Percentiles rank a stretch among this genome's conserved stretches.
phyloP scores from a whole-genome alignment of 441 rosid genomes.

The Raphanus hybrid region DNA sequence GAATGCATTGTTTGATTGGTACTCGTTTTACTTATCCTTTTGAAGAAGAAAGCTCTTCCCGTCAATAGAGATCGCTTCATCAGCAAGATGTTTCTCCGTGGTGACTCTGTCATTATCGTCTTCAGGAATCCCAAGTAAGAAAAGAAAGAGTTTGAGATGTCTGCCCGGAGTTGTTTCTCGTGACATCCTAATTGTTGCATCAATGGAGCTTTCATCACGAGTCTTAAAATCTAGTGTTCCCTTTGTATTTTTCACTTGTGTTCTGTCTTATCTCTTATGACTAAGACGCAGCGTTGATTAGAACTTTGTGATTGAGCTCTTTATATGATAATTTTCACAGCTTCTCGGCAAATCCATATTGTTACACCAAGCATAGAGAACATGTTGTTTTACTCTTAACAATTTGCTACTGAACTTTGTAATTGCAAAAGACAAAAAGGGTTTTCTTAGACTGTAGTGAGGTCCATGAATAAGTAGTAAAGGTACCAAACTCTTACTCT shows the following conservation, averaged over 20 bases:
- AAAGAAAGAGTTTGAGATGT: not conserved
- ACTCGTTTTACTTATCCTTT: no score
- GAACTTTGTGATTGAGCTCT: constrained; percentile 1
- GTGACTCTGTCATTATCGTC: constrained; percentile 93
- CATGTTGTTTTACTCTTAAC: not conserved
- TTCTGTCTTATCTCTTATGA: constrained; percentile 51
- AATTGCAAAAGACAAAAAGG: constrained; percentile 17
- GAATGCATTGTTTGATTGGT: no score
- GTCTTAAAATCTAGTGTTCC: not conserved
- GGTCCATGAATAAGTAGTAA: constrained; percentile 31
- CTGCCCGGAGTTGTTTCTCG: not conserved
- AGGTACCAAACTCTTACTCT: constrained; percentile 32
- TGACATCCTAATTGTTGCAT: constrained; percentile 20
- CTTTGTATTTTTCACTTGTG: not conserved
- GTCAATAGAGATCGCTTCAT: constrained; percentile 92
- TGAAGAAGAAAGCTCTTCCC: constrained; percentile 88
- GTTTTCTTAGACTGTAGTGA: constrained; percentile 23
- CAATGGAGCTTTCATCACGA: not conserved
- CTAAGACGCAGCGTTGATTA: constrained; percentile 28
- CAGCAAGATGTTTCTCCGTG: constrained; percentile 95
- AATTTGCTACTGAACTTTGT: not conserved
- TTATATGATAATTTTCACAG: not conserved
- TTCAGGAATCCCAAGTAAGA: constrained; percentile 85
- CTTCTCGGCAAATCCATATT: not conserved
- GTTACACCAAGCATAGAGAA: not conserved